Percentiles rank a stretch among this genome's conserved stretches.
These are phyloP conservation scores for Nemania bipapillata DNA, from an alignment of 2,329 filamentous ascomycete genomes.

Conservation along the genomic window DNA sequence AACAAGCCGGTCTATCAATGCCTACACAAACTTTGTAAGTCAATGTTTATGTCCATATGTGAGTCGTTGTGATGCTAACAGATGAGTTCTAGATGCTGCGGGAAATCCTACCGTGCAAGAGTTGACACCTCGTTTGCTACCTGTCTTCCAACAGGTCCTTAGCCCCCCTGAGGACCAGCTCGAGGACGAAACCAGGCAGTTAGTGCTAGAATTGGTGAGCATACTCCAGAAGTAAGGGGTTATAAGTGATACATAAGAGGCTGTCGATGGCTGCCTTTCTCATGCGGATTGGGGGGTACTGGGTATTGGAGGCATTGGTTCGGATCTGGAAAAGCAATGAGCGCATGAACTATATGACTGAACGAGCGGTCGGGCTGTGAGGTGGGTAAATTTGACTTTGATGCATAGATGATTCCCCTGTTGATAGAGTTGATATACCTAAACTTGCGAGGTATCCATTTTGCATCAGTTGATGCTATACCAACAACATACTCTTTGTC, in stretches of 20 bases:
- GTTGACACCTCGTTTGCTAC: slow-evolving; percentile 75
- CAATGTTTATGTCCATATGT: not conserved
- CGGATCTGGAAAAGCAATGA: slow-evolving; percentile 39
- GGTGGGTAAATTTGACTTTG: slow-evolving; percentile 37
- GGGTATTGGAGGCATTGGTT: slow-evolving; percentile 17
- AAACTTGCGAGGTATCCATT: slow-evolving; percentile 20
- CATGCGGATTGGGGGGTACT: slow-evolving; percentile 17
- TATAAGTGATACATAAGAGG: not conserved
- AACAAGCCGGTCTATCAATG: slow-evolving; percentile 93
- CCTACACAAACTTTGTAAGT: slow-evolving; percentile 85
- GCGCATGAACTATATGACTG: slow-evolving; percentile 47
- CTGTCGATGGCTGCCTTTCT: slow-evolving; percentile 11
- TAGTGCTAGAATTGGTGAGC: slow-evolving; percentile 71
- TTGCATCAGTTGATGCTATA: slow-evolving; percentile 15
- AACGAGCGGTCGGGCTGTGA: slow-evolving; percentile 43
- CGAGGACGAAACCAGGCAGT: slow-evolving; percentile 73
- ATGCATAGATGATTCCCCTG: slow-evolving; percentile 51
- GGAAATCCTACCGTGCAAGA: slow-evolving; percentile 75
- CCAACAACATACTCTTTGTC: slow-evolving; percentile 1
- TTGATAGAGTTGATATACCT: slow-evolving; percentile 42
- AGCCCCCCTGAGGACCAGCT: slow-evolving; percentile 78
- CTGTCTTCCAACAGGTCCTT: slow-evolving; percentile 78
- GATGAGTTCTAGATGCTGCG: slow-evolving; percentile 64
- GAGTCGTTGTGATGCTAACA: slow-evolving; percentile 39
- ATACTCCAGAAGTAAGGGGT: slow-evolving; percentile 43